Conservation (phyloP, 371 early-diverging fungal species). For the Apophysomyces elegans region DNA sequence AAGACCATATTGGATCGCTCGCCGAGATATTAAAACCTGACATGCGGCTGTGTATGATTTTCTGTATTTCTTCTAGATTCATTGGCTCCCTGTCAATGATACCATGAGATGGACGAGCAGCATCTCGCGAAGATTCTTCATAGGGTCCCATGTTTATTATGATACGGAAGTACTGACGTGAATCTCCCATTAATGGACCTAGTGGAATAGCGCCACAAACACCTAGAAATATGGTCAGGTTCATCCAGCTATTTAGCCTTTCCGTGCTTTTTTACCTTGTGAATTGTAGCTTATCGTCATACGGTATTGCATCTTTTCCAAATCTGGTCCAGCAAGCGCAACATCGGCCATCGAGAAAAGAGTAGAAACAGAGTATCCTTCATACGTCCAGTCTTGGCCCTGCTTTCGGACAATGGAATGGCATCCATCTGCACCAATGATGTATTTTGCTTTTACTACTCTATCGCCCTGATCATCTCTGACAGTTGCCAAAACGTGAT, state of each 20-base stretch:
- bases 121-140: neutral
- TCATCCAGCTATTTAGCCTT: neutral
- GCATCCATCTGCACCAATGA: constrained; percentile 48
- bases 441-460: constrained; percentile 26
- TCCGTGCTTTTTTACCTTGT: neutral
- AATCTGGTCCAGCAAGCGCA: neutral
- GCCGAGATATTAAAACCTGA: constrained; percentile 12
- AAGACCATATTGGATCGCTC: constrained; percentile 22
- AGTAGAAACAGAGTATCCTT: constrained; percentile 25
- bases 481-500: constrained; percentile 26
- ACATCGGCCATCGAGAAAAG: constrained; percentile 5
- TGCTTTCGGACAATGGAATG: constrained; percentile 45
- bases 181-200: neutral
- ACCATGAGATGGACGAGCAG: constrained; percentile 7
- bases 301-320: neutral
- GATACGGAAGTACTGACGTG: constrained; percentile 9
- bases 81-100: neutral
- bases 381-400: constrained; percentile 35
- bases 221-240: neutral
- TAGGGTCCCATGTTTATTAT: constrained; percentile 12
- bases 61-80: constrained; percentile 13
- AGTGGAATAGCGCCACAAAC: neutral
- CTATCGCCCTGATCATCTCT: constrained; percentile 9
- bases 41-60: neutral
- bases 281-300: neutral